Base-by-base conservation (phyloP, 139 green algal species). In the Asterochloris erici region DNA sequence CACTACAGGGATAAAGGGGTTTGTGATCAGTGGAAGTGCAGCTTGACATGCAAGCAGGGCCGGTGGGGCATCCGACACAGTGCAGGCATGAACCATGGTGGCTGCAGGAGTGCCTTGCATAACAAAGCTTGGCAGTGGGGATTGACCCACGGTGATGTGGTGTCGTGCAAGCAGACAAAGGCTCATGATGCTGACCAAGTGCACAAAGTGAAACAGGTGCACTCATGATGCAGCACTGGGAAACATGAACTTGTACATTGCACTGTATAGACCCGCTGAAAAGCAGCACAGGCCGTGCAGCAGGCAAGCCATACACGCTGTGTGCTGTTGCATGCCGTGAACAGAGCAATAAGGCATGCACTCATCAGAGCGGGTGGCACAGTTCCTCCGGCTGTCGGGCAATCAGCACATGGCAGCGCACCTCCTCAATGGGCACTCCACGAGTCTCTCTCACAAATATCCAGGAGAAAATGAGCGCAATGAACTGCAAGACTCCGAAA, bases 351-450 rank as follows among this genome's bases (percentile, higher is more conserved):
- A 68, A 29, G 6, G 26, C 24, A 64, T 68, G 13, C 17, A 16
- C 21, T 0, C 12, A 66, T 74, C 11, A 75, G 10, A 73, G 14
- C n/a, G 24, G 24, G 38, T 23, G 1, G 38, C 38, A 54, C 38
- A 54, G 6, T 54, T 54, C 38, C 38, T 6, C 4, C 0, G 26
- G 26, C 24, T 61, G 16, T 23, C 24, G n/a, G n/a, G 73, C 0
- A 12, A 60, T 0, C 17, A 54, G 38, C 38, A 6, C 38, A 11
- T 11, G 21, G 28, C 19, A 19, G 23, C 27, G 16, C 54, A 81
- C 82, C 82, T 82, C 75, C 64, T 85, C 82, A 64, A 85, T 85
- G 75, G 82, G 75, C 0, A 85, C 66, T 11, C 75, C 75, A 28
- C 75, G 75, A 1, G 82, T 85, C 82, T 85, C 82, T 24, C 74